Evolutionary conservation across 495 filamentous ascomycete genomes (phyloP), one percentile per base, ranked within the genome.

Genomic region (Lichina pygmaea): DNA sequence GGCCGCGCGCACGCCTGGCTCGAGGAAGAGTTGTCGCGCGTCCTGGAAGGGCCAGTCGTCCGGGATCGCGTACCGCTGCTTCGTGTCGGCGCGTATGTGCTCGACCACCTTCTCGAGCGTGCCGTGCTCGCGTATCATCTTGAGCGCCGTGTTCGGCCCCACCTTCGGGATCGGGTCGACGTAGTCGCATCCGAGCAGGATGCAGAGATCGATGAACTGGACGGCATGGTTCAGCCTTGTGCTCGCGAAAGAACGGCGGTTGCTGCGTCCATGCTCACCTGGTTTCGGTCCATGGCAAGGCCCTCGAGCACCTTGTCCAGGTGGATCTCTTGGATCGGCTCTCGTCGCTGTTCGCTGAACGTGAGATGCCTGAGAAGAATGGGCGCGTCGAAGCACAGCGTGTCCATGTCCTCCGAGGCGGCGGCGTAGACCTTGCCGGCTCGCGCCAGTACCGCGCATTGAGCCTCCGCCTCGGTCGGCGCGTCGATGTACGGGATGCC

Each of bases 401-500:
- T 99, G 55, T 99, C 89, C 89, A 99, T 99, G 63, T 99, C 89
- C 64, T 99, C 89, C 39, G 78, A 86, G 1, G 89, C 89, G 30
- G 89, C 89, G 12, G 85, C 89, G 51, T 89, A 99, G 33, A 97
- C 89, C 62, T 94, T 95, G 9, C 83, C 86, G 12, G 81, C 89
- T 45, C 81, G 68, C 2, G 89, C 89, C 45, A 99, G 67, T 33
- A 77, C 78, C 0, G 89, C 91, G 52, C 89, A 97, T 54, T 97
- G 89, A 2, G 89, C 89, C 62, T 97, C 89, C 6, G 89, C 89
- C 60, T 97, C 89, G 7, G 91, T 95, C 0, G 89, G 89, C 0
- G 89, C 91, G 57, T 89, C 68, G 43, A 97, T 86, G 54, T 80
- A 95, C 7, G 89, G 89, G 39, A 97, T 76, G 12, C 89, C 89